Percentiles rank a stretch among this genome's conserved stretches.
These are phyloP conservation scores for Apiotrichum sp. DNA, from an alignment of 1,284 basidiomycete genomes.

Conservation along the genomic window DNA sequence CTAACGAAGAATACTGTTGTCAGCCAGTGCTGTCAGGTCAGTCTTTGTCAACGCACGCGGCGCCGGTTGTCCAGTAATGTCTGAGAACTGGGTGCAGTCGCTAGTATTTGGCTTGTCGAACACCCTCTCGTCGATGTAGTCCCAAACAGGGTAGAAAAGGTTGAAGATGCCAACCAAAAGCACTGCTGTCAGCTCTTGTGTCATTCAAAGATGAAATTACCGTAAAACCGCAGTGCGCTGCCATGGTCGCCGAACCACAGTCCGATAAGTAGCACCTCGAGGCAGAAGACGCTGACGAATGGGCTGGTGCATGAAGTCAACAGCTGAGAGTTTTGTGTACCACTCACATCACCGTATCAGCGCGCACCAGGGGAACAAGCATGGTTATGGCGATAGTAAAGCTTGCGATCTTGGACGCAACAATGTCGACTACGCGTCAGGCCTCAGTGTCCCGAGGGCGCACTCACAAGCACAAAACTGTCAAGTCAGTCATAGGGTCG, in stretches of 20 bases:
- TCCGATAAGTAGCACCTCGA: constrained; percentile 44
- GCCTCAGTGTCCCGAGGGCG: no score
- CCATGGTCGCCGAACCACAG: constrained; percentile 47
- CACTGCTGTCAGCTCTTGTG: constrained; percentile 3
- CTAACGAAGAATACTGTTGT: constrained; percentile 35
- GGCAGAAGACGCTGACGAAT: constrained; percentile 38
- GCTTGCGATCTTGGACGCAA: constrained; percentile 44
- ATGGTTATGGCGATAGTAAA: constrained; percentile 44
- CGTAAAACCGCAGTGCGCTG: constrained; percentile 32
- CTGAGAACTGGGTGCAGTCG: constrained; percentile 43
- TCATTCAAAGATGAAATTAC: constrained; percentile 24
- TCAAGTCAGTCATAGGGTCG: background rate
- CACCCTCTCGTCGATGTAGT: constrained; percentile 44
- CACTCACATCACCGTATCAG: constrained; percentile 43
- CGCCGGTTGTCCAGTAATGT: constrained; percentile 37
- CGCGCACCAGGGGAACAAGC: constrained; percentile 38
- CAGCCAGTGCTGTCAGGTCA: background rate
- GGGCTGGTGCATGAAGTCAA: constrained; percentile 23
- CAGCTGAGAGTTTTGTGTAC: no score
- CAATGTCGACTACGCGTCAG: constrained; percentile 35
- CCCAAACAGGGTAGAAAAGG: constrained; percentile 47
- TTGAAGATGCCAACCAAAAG: constrained; percentile 33
- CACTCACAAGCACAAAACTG: no score
- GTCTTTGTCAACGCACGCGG: constrained; percentile 22
- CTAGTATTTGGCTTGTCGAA: constrained; percentile 45